Evolutionary conservation across 148 eudicot species (phyloP), one percentile per base, ranked within the genome.

Genomic region (Drosera capensis): DNA sequence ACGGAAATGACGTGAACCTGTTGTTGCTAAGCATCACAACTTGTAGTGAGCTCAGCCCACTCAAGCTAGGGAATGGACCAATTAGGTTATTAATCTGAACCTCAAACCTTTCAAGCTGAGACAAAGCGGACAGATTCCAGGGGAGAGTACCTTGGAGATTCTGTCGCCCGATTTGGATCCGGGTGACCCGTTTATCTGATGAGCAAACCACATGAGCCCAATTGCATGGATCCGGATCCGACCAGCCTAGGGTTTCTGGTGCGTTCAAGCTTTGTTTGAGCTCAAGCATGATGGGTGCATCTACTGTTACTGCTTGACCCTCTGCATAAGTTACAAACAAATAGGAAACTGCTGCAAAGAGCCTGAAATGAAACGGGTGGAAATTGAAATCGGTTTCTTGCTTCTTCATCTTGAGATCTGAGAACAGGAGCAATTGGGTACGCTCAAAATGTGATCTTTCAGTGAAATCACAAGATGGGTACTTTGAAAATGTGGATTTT

Each of bases 31-130:
- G 57, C 11, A 59, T 54, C 3, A 88, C 40, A 12, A 41, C 45
- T 49, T 66, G 73, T 24, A 88, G 71, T 13, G 63, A 57, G 26
- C 45, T 38, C 34, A 87, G 53, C 37, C 94, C 81, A 35, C 70
- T 38, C 0, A 88, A 42, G 55, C 78, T 80, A 45, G 96, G 94
- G 4, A 88, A 30, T 0, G 73, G 19, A 5, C 94, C 96, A 20
- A 55, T 40, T 49, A 88, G 52, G n/a, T 35, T 4, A 43, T 80
- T 88, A 15, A 0, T 5, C 58, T 55, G 65, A 7, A 73, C 52
- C 63, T 88, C 97, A 20, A 88, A 58, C 20, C 66, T 63, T 46
- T 62, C 49, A 12, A 88, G 68, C 20, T 20, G 42, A 5, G 81
- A 59, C 26, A 88, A 83, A 5, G 52, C 60, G 46, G 56, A 23